Percentiles rank a stretch among this genome's conserved stretches.
Evolutionary conservation across 208 protist genomes (phyloP).

Genomic region (Novymonas esmeraldas): DNA sequence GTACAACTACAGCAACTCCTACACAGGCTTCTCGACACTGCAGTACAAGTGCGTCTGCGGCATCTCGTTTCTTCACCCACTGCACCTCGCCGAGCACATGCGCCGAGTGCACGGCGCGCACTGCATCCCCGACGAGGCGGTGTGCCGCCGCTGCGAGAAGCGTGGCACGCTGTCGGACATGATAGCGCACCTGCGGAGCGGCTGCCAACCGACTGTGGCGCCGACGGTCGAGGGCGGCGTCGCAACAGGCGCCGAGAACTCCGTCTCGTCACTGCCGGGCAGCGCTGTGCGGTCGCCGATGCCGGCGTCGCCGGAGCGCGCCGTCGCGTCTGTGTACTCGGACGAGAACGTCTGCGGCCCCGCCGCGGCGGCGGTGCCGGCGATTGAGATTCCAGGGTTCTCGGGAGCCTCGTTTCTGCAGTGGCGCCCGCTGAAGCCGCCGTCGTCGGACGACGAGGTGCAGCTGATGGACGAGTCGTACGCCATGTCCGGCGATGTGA

Average conservation of each 20-base stretch:
- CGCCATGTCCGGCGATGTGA: slow-evolving; percentile 12
- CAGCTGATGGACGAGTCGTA: slow-evolving; percentile 27
- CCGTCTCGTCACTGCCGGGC: background rate
- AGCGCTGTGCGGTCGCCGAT: background rate
- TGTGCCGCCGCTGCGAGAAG: slow-evolving; percentile 49
- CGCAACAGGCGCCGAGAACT: background rate
- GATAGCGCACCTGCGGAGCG: slow-evolving; percentile 41
- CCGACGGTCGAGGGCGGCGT: background rate
- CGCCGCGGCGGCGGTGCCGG: slow-evolving; percentile 2
- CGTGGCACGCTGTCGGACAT: slow-evolving; percentile 39
- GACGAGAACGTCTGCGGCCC: too few species aligned
- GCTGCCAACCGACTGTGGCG: slow-evolving; percentile 18
- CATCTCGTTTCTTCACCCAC: slow-evolving; percentile 50
- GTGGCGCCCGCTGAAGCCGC: slow-evolving; percentile 30
- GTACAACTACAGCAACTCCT: slow-evolving; percentile 42
- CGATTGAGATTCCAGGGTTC: slow-evolving; percentile 25
- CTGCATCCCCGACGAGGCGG: slow-evolving; percentile 37
- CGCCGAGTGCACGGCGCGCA: slow-evolving; percentile 46
- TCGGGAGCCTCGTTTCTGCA: slow-evolving; percentile 26
- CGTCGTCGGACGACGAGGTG: slow-evolving; percentile 26
- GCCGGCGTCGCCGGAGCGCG: background rate
- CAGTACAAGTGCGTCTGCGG: slow-evolving; percentile 79
- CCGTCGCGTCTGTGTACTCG: too few species aligned
- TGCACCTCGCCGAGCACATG: slow-evolving; percentile 69
- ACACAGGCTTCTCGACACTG: slow-evolving; percentile 44